Conservation (phyloP, 177 flowering plant genomes). For the Vitis hybrid region DNA sequence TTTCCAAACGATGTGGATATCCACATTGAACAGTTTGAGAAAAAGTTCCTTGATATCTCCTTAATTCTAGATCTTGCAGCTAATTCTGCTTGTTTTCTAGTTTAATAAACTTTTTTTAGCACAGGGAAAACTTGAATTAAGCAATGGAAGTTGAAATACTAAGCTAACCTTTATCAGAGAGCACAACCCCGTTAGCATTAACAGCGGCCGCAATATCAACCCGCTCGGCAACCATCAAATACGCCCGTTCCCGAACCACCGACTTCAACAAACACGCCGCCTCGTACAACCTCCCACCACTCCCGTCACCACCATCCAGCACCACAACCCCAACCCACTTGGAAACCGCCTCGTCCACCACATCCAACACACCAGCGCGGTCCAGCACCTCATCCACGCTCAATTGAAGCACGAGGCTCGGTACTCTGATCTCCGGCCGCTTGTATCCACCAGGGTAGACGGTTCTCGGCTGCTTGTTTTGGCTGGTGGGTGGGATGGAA, state of each 20-base stretch:
- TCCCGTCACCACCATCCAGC: constrained; percentile 49
- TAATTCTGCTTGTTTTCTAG: no score
- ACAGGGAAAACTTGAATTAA: neutral
- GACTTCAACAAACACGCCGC: constrained; percentile 83
- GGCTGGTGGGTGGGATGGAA: neutral
- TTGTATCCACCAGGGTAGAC: constrained; percentile 85
- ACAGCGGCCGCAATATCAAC: constrained; percentile 93
- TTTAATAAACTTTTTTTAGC: no score
- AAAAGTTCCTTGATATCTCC: no score
- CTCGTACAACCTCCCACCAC: constrained; percentile 68
- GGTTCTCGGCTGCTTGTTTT: constrained; percentile 40
- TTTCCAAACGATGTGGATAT: no score
- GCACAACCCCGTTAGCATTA: constrained; percentile 83
- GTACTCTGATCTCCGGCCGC: constrained; percentile 81
- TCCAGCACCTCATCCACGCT: constrained; percentile 50
- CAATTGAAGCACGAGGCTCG: constrained; percentile 61
- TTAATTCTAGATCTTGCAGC: no score
- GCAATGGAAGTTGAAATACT: neutral
- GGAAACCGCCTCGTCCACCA: constrained; percentile 63
- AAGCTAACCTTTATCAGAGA: constrained; percentile 81
- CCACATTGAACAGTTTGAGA: no score
- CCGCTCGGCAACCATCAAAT: constrained; percentile 70
- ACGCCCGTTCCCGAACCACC: constrained; percentile 73
- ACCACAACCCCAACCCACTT: constrained; percentile 68
- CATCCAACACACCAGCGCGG: constrained; percentile 36